Evolutionary conservation across 768 basidiomycete genomes (phyloP).

Genomic region (Lactarius hatsudake): DNA sequence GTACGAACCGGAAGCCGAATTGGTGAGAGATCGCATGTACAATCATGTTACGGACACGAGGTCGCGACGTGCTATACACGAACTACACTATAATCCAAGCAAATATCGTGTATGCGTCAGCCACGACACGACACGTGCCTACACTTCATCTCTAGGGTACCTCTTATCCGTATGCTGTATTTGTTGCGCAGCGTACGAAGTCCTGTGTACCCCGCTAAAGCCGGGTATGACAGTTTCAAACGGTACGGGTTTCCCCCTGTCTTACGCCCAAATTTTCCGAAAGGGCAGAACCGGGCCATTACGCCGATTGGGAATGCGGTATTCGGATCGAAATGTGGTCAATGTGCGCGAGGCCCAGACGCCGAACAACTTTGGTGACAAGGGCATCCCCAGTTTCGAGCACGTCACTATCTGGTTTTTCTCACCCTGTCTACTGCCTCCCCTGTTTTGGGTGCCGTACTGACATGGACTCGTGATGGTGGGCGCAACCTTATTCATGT

Average conservation of each 20-base stretch:
- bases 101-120: too few species aligned
- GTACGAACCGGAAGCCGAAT: conserved; percentile 45
- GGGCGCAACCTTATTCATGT: conserved; percentile 74
- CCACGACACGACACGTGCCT: too few species aligned
- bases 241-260: conserved; percentile 37
- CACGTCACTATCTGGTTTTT: conserved; percentile 63
- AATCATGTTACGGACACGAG: too few species aligned
- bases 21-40: conserved; percentile 32
- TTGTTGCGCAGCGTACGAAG: conserved; percentile 55
- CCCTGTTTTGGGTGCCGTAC: background rate
- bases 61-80: too few species aligned
- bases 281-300: conserved; percentile 79
- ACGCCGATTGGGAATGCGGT: conserved; percentile 86
- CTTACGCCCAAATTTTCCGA: background rate
- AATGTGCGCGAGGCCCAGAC: conserved; percentile 71
- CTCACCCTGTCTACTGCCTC: background rate
- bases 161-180: conserved; percentile 5
- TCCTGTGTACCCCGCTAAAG: conserved; percentile 53
- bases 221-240: conserved; percentile 91
- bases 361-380: conserved; percentile 66
- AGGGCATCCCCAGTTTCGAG: conserved; percentile 84
- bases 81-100: too few species aligned
- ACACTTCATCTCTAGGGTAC: background rate
- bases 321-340: conserved; percentile 92
- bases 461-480: conserved; percentile 41